These are phyloP conservation scores for Tylopilus subfusipes DNA, from an alignment of 768 basidiomycete genomes.

Conservation along the genomic window DNA sequence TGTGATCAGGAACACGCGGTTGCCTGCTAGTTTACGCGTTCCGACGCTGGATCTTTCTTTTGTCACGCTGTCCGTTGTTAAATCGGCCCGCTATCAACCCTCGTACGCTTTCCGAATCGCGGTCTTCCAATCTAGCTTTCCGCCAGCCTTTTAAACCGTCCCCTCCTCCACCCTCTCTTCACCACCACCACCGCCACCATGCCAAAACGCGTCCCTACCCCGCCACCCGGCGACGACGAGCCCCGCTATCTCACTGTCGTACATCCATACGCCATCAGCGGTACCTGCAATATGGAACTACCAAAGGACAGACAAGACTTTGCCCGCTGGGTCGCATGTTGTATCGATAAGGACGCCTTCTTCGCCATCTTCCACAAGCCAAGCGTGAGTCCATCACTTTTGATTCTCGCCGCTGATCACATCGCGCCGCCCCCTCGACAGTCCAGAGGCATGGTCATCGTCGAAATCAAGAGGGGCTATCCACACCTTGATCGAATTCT, in stretches of 20 bases:
- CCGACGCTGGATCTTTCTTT: too few species aligned
- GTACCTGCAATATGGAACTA: conserved; percentile 40
- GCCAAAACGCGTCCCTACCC: conserved; percentile 43
- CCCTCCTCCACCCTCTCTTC: neutral
- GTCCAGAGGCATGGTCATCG: conserved; percentile 45
- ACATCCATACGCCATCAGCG: conserved; percentile 38
- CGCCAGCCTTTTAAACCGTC: neutral
- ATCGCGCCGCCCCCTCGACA: conserved; percentile 5
- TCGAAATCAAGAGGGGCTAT: conserved; percentile 38
- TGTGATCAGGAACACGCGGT: too few species aligned
- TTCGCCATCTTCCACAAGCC: conserved; percentile 45
- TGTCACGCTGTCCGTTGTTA: neutral
- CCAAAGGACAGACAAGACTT: conserved; percentile 36
- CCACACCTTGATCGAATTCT: conserved; percentile 34
- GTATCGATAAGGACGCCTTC: conserved; percentile 34
- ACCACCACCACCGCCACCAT: conserved; percentile 20
- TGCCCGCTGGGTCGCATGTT: conserved; percentile 43
- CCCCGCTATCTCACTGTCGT: conserved; percentile 44
- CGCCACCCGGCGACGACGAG: conserved; percentile 43
- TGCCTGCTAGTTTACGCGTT: neutral
- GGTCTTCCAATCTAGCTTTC: too few species aligned
- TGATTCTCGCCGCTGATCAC: conserved; percentile 1
- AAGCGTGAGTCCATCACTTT: conserved; percentile 31
- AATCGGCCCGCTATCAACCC: too few species aligned
- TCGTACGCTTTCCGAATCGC: neutral